Evolutionary conservation across 148 eudicot genomes (phyloP).

Genomic region (Dysphania ambrosioides): DNA sequence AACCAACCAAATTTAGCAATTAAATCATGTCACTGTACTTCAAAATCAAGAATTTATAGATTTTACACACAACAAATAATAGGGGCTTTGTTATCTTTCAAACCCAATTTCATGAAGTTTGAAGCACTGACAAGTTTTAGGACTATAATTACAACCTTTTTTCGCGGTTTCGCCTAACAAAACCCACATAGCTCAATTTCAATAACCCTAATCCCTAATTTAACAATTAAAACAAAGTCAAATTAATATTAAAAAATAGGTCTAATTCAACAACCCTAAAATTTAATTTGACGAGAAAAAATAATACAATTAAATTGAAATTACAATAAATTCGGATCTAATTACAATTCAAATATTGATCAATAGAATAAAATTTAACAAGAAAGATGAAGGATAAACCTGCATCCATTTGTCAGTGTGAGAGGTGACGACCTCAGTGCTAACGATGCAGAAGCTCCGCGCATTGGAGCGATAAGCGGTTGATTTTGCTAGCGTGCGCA

Average conservation of each 20-base stretch:
- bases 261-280: conserved; percentile 3
- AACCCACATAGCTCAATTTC: not conserved
- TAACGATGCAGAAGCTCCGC: conserved; percentile 42
- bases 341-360: not conserved
- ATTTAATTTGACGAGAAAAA: not conserved
- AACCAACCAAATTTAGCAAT: not conserved
- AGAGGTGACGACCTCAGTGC: conserved; percentile 51
- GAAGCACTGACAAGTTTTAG: too few species aligned
- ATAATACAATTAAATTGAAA: not conserved
- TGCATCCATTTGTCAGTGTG: conserved; percentile 95
- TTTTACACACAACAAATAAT: too few species aligned
- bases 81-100: too few species aligned
- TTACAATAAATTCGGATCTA: not conserved
- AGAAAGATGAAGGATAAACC: conserved; percentile 34
- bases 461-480: conserved; percentile 28
- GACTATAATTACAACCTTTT: too few species aligned
- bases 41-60: too few species aligned
- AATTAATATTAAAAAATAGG: too few species aligned
- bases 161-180: not conserved
- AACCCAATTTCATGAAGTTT: too few species aligned
- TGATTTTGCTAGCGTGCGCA: conserved; percentile 40
- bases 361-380: too few species aligned
- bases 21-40: not conserved
- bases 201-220: conserved; percentile 11
- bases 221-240: not conserved